These are phyloP conservation scores for Candida sp. DNA, from an alignment of 1,139 yeast genomes.

Conservation along the genomic window DNA sequence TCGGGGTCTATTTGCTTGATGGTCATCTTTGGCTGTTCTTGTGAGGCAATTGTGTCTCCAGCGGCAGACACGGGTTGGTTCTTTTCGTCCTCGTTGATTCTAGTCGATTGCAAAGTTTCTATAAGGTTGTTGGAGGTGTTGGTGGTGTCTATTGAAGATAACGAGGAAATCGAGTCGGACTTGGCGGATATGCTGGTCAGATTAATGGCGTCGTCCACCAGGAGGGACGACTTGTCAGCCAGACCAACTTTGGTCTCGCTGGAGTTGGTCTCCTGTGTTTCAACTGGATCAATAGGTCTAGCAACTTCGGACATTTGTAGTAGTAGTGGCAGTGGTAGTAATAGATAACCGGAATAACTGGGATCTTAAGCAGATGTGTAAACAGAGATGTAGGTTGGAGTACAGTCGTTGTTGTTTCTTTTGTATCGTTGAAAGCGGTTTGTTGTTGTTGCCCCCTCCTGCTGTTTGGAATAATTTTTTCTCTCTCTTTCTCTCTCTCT, in stretches of 20 bases:
- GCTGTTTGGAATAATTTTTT: background rate
- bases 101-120: constrained; percentile 26
- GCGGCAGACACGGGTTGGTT: background rate
- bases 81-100: background rate
- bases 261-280: background rate
- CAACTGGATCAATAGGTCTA: background rate
- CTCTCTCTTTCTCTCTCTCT: background rate
- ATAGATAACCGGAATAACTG: too few species aligned
- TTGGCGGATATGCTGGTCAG: background rate
- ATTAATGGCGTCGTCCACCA: background rate
- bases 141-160: constrained; percentile 31
- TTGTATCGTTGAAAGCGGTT: too few species aligned
- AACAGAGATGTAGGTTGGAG: too few species aligned
- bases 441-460: too few species aligned
- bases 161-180: constrained; percentile 23
- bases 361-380: too few species aligned
- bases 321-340: background rate
- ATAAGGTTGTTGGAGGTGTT: constrained; percentile 37
- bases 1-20: constrained; percentile 5
- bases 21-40: background rate
- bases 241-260: background rate
- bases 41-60: constrained; percentile 3
- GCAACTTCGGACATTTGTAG: background rate
- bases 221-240: background rate
- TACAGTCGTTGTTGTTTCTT: too few species aligned